phyloP scores from a whole-genome alignment of 345 rosid genomes.

The Ceriops zippeliana region DNA sequence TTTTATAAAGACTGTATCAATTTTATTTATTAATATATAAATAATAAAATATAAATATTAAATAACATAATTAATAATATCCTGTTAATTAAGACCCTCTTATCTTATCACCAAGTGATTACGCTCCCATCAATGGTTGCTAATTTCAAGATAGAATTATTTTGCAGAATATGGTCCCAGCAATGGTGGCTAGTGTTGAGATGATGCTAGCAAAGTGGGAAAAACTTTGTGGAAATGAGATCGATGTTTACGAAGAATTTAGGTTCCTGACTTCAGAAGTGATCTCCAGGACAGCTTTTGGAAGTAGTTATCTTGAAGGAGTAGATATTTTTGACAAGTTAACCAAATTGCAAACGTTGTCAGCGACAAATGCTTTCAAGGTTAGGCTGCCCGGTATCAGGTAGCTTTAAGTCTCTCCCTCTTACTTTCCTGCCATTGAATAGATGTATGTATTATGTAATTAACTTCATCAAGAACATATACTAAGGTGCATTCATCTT shows the following conservation, averaged over 20 bases:
- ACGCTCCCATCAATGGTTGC: too few relatives aligned
- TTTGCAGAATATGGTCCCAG: slow-evolving; percentile 12
- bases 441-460: background rate
- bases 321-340: slow-evolving; percentile 38
- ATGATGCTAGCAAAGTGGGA: slow-evolving; percentile 41
- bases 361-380: slow-evolving; percentile 6
- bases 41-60: too few relatives aligned
- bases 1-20: too few relatives aligned
- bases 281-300: slow-evolving; percentile 53
- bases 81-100: too few relatives aligned
- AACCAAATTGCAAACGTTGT: slow-evolving; percentile 2
- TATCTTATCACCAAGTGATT: too few relatives aligned
- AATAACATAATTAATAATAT: too few relatives aligned
- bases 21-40: too few relatives aligned
- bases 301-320: slow-evolving; percentile 47
- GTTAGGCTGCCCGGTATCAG: slow-evolving; percentile 10
- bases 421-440: too few relatives aligned
- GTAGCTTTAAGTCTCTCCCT: background rate
- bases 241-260: slow-evolving; percentile 37
- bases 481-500: too few relatives aligned
- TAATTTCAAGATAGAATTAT: too few relatives aligned
- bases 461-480: too few relatives aligned
- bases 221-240: slow-evolving; percentile 32
- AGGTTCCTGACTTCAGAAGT: slow-evolving; percentile 45
- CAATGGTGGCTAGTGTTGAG: slow-evolving; percentile 15